Base-by-base conservation (phyloP, 2,329 filamentous ascomycete genomes). In the Plectosphaerella cucumerina region DNA sequence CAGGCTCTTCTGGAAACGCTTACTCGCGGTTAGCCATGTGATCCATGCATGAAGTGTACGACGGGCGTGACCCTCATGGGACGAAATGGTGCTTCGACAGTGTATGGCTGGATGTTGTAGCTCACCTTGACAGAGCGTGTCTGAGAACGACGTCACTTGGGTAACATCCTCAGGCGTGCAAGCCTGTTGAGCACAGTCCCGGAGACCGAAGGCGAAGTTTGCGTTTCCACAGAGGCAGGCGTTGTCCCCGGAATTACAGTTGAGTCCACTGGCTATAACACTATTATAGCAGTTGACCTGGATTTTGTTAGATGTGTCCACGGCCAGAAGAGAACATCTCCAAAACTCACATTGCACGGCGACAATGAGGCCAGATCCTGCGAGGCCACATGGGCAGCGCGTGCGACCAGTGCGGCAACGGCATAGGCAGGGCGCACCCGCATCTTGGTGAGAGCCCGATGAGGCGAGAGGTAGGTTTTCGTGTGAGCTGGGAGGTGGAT, bases 221-320 rank as follows among this genome's bases (percentile, higher is more conserved):
- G 60, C 49, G 11, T 67, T 66, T 23, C 53, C 58, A 55, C 75
- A 78, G 15, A 77, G 63, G 53, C 75, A 78, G 15, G 61, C 22
- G 1, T 49, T 60, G 49, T 67, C 63, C 6, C 61, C 60, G 11
- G 53, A 53, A 6, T 55, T 54, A 47, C 65, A 68, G 23, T 60
- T 60, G 11, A 65, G 50, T 11, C 34, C 54, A 37, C 53, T 50
- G 15, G 53, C 50, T 42, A 52, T 56, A 15, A 56, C 55, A 31
- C 50, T 56, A 43, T 54, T 52, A 50, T 52, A 44, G 34, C 53
- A 57, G 3, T 41, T 42, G 22, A 53, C 18, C 55, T 56, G 17
- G 35, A 21, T 15, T 11, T 10, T 6, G 22, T 3, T 22, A 10
- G 15, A 17, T n/a, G 22, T 53, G 22, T 52, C 47, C 31, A 11